Conservation (phyloP, 768 basidiomycete species). For the Mycena capillaripes region DNA sequence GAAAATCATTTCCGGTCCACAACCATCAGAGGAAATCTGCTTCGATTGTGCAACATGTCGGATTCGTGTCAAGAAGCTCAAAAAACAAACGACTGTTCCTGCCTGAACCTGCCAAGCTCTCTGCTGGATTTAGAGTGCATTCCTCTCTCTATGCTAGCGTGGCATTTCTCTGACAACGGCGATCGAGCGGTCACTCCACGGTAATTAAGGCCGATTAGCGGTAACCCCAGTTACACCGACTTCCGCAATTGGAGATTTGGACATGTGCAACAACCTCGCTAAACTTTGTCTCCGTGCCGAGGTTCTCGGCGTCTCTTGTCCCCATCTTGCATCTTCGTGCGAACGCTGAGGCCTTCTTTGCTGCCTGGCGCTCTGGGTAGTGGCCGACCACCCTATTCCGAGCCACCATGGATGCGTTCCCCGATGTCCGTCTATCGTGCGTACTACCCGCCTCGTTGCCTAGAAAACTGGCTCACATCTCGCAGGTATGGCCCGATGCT, state of each 20-base stretch:
- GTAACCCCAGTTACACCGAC: background rate
- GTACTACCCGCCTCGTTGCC: background rate
- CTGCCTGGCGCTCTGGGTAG: background rate
- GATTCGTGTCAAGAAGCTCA: too few relatives aligned
- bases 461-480: background rate
- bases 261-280: background rate
- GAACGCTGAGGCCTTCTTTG: background rate
- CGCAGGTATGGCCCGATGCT: constrained; percentile 15
- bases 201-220: too few relatives aligned
- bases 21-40: too few relatives aligned
- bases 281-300: constrained; percentile 1
- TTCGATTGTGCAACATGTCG: too few relatives aligned
- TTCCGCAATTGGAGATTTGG: background rate
- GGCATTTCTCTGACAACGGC: too few relatives aligned
- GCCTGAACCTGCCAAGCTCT: too few relatives aligned
- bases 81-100: too few relatives aligned
- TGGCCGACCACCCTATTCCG: background rate
- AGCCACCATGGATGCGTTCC: constrained; percentile 8
- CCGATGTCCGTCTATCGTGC: constrained; percentile 11
- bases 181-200: too few relatives aligned
- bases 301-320: too few relatives aligned
- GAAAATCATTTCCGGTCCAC: too few relatives aligned
- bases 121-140: too few relatives aligned
- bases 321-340: background rate
- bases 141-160: too few relatives aligned